phyloP scores from a whole-genome alignment of 2,329 filamentous ascomycete species.

The Fusarium goolgardi region DNA sequence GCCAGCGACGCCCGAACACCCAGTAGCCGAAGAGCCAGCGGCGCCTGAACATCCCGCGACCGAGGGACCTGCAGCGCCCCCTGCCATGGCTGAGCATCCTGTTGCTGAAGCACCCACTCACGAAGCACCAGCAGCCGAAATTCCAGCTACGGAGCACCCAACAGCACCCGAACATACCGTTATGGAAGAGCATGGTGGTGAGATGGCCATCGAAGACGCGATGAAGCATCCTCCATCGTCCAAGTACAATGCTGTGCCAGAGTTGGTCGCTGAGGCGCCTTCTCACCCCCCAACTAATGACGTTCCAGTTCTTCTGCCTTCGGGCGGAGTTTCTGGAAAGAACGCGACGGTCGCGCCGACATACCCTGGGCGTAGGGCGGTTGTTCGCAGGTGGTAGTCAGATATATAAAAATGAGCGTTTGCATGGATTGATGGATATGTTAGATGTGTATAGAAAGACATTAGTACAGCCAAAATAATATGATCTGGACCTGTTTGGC shows the following conservation, averaged over 20 bases:
- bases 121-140: not conserved
- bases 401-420: not conserved
- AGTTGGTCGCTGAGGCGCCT: not conserved
- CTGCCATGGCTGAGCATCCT: not conserved
- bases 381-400: constrained; percentile 24
- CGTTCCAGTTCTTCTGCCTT: constrained; percentile 10
- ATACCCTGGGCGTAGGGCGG: constrained; percentile 22
- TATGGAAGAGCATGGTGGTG: not conserved
- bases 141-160: not conserved
- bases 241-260: not conserved
- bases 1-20: not conserved
- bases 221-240: not conserved
- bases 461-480: constrained; percentile 16
- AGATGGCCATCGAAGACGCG: constrained; percentile 13
- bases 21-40: not conserved
- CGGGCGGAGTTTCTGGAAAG: constrained; percentile 5
- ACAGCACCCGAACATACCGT: not conserved
- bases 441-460: not conserved
- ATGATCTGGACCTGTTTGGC: constrained; percentile 17
- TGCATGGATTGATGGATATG: not conserved
- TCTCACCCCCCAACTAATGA: not conserved
- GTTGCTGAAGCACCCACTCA: constrained; percentile 1
- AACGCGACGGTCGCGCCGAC: not conserved
- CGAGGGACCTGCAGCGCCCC: not conserved
- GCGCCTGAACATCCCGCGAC: not conserved